These are phyloP conservation scores for Aaosphaeria pasadenensis DNA, from an alignment of 2,329 filamentous ascomycete species.

Conservation along the genomic window DNA sequence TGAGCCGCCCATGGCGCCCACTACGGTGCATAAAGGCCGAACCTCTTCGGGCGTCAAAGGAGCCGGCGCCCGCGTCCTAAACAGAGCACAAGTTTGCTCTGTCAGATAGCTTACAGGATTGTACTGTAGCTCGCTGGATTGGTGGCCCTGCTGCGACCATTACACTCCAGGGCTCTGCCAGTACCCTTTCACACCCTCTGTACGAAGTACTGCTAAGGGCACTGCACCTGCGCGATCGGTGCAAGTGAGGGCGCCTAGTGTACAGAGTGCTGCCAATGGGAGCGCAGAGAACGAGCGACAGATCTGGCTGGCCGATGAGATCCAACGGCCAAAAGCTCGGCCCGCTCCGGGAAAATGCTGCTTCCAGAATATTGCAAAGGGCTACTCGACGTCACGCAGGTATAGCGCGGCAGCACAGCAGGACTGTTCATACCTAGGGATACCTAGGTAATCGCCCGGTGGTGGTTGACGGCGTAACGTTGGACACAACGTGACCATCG, in stretches of 20 bases:
- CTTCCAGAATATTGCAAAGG: slow-evolving; percentile 30
- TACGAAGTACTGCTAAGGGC: neutral
- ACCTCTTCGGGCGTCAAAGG: slow-evolving; percentile 16
- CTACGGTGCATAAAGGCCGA: slow-evolving; percentile 29
- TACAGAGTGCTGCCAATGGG: slow-evolving; percentile 16
- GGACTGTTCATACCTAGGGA: too few species aligned
- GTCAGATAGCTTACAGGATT: too few species aligned
- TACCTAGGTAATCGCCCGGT: slow-evolving; percentile 10
- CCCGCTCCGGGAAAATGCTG: slow-evolving; percentile 37
- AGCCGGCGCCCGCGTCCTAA: neutral
- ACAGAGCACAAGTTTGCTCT: too few species aligned
- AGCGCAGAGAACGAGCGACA: slow-evolving; percentile 23
- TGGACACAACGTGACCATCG: slow-evolving; percentile 20
- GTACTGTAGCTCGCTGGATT: too few species aligned
- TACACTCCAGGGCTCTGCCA: too few species aligned
- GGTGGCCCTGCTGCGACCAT: too few species aligned
- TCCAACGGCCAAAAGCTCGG: slow-evolving; percentile 37
- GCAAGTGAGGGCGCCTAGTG: slow-evolving; percentile 28
- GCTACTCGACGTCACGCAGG: slow-evolving; percentile 17
- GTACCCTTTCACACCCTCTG: too few species aligned
- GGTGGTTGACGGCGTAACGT: slow-evolving; percentile 27
- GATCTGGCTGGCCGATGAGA: slow-evolving; percentile 31
- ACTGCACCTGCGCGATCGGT: slow-evolving; percentile 34
- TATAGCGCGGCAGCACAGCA: slow-evolving; percentile 3
- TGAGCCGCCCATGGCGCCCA: slow-evolving; percentile 35